Evolutionary conservation across 495 filamentous ascomycete species (phyloP).

Genomic region (Xylaria sp.): DNA sequence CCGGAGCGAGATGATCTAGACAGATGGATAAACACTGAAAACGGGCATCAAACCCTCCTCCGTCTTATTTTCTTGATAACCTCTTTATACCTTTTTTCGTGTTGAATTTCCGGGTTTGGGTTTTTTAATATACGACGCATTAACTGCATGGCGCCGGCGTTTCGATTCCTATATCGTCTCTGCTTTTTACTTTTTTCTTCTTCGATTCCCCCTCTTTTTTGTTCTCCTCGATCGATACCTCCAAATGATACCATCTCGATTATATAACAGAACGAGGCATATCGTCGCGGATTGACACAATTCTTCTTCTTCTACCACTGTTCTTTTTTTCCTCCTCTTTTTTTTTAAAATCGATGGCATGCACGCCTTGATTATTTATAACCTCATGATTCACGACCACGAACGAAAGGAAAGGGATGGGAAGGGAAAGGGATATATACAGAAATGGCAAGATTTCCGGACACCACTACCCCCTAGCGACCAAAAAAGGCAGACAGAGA

Average conservation of each 20-base stretch:
- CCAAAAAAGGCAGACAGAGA: slow-evolving; percentile 29
- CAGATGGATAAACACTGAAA: too few relatives aligned
- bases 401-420: slow-evolving; percentile 26
- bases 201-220: slow-evolving; percentile 16
- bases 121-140: slow-evolving; percentile 34
- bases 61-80: background rate
- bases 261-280: background rate
- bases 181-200: slow-evolving; percentile 1
- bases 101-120: slow-evolving; percentile 13
- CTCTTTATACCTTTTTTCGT: background rate
- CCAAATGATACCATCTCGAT: slow-evolving; percentile 35
- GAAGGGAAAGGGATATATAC: too few relatives aligned
- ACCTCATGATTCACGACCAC: slow-evolving; percentile 34
- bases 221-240: slow-evolving; percentile 23
- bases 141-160: slow-evolving; percentile 44
- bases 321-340: background rate
- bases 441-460: slow-evolving; percentile 22
- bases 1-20: slow-evolving; percentile 56
- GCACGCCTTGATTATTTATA: slow-evolving; percentile 13
- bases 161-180: too few relatives aligned
- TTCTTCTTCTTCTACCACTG: slow-evolving; percentile 9
- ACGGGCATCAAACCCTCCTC: too few relatives aligned
- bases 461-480: too few relatives aligned
- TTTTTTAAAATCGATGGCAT: background rate
- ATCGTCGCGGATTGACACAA: background rate